These are phyloP conservation scores for Irpex sp. DNA, from an alignment of 1,284 basidiomycete genomes.

Conservation along the genomic window DNA sequence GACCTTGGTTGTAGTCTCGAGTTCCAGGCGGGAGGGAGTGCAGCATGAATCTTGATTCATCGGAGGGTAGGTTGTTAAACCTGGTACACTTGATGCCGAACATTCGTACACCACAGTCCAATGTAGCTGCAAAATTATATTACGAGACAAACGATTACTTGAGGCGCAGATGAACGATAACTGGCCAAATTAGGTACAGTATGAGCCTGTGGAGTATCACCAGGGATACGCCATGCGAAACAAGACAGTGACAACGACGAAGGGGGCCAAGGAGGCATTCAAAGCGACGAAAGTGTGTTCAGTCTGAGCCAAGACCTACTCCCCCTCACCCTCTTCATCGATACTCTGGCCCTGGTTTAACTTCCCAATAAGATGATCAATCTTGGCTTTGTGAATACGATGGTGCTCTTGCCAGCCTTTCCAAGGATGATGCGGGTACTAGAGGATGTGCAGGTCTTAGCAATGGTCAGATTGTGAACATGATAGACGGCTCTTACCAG, in stretches of 20 bases:
- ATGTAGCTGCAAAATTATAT: too few relatives aligned
- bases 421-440: constrained; percentile 86
- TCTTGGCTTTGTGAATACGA: constrained; percentile 78
- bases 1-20: too few relatives aligned
- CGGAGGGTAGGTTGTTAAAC: too few relatives aligned
- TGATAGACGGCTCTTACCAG: constrained; percentile 36
- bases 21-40: too few relatives aligned
- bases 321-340: constrained; percentile 25
- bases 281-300: neutral
- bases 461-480: neutral
- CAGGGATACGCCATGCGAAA: too few relatives aligned
- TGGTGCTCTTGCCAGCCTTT: constrained; percentile 89
- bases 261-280: neutral
- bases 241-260: neutral
- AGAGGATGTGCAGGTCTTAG: neutral
- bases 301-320: constrained; percentile 2
- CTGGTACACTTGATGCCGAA: too few relatives aligned
- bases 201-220: too few relatives aligned
- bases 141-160: too few relatives aligned
- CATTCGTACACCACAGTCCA: too few relatives aligned
- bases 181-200: too few relatives aligned
- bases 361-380: constrained; percentile 69
- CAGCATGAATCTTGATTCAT: too few relatives aligned
- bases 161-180: too few relatives aligned
- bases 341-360: constrained; percentile 57